Conservation (phyloP, 352 stramenopile species). For the Phytophthora palmivora region DNA sequence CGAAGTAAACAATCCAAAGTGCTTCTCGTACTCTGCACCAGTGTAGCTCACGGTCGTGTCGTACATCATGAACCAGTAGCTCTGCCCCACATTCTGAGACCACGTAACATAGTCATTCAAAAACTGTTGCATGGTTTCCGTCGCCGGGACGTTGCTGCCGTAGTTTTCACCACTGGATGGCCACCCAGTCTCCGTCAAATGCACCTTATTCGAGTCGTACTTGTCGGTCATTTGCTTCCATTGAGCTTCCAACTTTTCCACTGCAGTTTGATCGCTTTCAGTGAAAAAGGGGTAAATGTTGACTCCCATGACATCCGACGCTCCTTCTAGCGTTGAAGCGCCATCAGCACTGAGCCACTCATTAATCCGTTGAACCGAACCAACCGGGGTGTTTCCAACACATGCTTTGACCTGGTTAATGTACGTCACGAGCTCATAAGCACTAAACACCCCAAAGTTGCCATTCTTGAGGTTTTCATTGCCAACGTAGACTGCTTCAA, state of each 20-base stretch:
- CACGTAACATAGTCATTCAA: slow-evolving; percentile 56
- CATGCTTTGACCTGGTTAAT: slow-evolving; percentile 65
- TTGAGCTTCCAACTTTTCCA: slow-evolving; percentile 62
- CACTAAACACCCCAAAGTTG: slow-evolving; percentile 47
- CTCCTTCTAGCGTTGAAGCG: slow-evolving; percentile 43
- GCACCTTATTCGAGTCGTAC: slow-evolving; percentile 52
- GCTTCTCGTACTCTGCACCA: slow-evolving; percentile 57
- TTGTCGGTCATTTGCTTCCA: slow-evolving; percentile 52
- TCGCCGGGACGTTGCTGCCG: slow-evolving; percentile 46
- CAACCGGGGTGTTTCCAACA: slow-evolving; percentile 51
- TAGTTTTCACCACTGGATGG: slow-evolving; percentile 46
- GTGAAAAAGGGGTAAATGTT: slow-evolving; percentile 88
- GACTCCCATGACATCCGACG: slow-evolving; percentile 50
- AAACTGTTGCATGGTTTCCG: slow-evolving; percentile 49
- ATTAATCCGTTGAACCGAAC: slow-evolving; percentile 73
- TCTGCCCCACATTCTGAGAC: slow-evolving; percentile 34
- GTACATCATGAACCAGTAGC: slow-evolving; percentile 81
- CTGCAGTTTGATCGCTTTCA: slow-evolving; percentile 31
- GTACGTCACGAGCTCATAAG: slow-evolving; percentile 43
- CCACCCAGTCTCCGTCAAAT: slow-evolving; percentile 71
- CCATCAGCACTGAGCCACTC: slow-evolving; percentile 57
- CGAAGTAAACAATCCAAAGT: slow-evolving; percentile 59
- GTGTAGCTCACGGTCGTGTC: slow-evolving; percentile 56
- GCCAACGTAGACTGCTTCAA: slow-evolving; percentile 76
- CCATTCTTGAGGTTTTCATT: slow-evolving; percentile 77